phyloP scores from a whole-genome alignment of 2,329 filamentous ascomycete species.

The Aspergillus proliferans region DNA sequence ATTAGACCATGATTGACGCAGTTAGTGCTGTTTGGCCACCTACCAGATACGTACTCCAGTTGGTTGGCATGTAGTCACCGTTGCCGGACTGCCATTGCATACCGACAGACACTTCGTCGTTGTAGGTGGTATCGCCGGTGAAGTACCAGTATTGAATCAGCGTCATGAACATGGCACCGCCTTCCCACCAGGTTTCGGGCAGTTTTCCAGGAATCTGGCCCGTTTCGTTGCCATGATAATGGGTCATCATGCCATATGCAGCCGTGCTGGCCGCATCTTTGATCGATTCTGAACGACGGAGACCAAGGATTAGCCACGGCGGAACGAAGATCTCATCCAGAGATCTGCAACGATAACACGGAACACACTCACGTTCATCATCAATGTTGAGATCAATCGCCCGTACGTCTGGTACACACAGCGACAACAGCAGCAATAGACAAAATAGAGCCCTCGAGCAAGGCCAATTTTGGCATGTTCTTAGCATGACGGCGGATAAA shows the following conservation, averaged over 20 bases:
- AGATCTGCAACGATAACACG: too few relatives aligned
- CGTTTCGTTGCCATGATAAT: constrained; percentile 32
- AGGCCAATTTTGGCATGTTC: too few relatives aligned
- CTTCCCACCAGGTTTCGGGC: constrained; percentile 55
- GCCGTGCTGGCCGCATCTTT: constrained; percentile 29
- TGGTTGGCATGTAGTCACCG: constrained; percentile 69
- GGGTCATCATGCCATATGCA: constrained; percentile 34
- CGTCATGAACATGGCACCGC: constrained; percentile 62
- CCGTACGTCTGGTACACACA: background rate
- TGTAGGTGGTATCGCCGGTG: constrained; percentile 67
- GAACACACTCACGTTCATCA: background rate
- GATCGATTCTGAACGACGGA: constrained; percentile 22
- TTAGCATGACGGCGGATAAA: too few relatives aligned
- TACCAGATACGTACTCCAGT: constrained; percentile 38
- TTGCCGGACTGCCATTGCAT: constrained; percentile 70
- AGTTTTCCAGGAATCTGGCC: constrained; percentile 38
- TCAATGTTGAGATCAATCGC: background rate
- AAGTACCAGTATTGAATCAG: constrained; percentile 82
- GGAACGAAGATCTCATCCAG: background rate
- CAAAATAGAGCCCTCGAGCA: background rate
- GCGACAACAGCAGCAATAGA: background rate
- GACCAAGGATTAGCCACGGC: background rate
- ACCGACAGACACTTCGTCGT: constrained; percentile 59
- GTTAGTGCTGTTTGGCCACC: background rate
- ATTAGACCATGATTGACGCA: background rate